Conservation (phyloP, 2,329 filamentous ascomycete genomes). For the Penicillium concentricum region DNA sequence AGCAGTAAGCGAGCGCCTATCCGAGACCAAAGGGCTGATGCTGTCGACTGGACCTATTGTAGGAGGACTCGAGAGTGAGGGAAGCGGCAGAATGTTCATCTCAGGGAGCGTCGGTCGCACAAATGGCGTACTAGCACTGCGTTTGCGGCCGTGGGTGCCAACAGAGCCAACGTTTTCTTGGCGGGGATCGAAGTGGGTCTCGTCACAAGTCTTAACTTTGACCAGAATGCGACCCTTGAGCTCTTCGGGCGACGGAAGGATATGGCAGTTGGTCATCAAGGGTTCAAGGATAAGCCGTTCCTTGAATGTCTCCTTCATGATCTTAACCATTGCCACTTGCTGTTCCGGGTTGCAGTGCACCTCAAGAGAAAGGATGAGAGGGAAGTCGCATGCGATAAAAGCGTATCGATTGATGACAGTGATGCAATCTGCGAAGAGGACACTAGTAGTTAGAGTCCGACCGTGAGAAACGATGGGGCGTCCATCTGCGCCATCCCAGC, state of each 20-base stretch:
- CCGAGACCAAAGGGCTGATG: conserved; percentile 47
- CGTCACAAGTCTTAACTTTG: conserved; percentile 84
- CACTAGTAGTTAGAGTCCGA: conserved; percentile 80
- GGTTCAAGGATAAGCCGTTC: conserved; percentile 75
- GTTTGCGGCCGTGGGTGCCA: conserved; percentile 44
- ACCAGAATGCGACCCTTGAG: conserved; percentile 80
- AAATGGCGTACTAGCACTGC: conserved; percentile 77
- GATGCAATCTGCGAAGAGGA: conserved; percentile 89
- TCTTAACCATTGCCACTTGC: conserved; percentile 83
- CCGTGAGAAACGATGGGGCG: conserved; percentile 90
- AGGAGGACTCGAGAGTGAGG: conserved; percentile 53
- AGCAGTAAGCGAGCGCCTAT: conserved; percentile 53
- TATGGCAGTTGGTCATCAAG: conserved; percentile 64
- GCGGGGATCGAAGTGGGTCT: conserved; percentile 47
- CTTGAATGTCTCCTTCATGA: conserved; percentile 82
- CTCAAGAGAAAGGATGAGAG: conserved; percentile 91
- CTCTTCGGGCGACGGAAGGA: conserved; percentile 81
- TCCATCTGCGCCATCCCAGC: conserved; percentile 90
- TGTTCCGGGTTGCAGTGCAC: conserved; percentile 86
- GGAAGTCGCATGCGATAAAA: conserved; percentile 81
- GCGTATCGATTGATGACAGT: conserved; percentile 93
- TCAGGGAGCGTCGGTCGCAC: conserved; percentile 62
- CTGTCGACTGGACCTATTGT: conserved; percentile 53
- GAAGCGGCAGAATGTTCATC: conserved; percentile 49
- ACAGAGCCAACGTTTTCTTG: conserved; percentile 45